These are phyloP conservation scores for Bruguiera hainesii DNA, from an alignment of 441 rosid genomes.

Conservation along the genomic window DNA sequence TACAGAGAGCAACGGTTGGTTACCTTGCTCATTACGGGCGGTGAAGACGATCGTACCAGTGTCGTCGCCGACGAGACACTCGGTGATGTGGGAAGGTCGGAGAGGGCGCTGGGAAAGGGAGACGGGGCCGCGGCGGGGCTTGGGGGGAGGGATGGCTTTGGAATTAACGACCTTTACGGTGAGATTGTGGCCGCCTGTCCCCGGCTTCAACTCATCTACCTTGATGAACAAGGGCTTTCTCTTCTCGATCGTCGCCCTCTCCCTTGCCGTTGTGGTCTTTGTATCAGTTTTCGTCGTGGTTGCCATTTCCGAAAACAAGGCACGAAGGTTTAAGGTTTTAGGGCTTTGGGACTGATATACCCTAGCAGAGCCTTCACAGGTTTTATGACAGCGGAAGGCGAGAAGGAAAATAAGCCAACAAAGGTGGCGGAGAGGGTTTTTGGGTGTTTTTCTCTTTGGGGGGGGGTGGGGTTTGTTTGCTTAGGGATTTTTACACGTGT, in stretches of 20 bases:
- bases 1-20: not conserved
- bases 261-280: not conserved
- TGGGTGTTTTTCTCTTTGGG: no score
- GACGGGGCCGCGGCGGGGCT: conserved; percentile 42
- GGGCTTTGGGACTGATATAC: no score
- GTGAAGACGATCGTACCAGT: conserved; percentile 83
- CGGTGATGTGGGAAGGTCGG: conserved; percentile 63
- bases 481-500: no score
- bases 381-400: no score
- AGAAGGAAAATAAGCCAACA: no score
- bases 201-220: conserved; percentile 81
- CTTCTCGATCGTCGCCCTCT: conserved; percentile 35
- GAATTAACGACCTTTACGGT: conserved; percentile 61
- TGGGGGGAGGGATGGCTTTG: conserved; percentile 49
- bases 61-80: conserved; percentile 92
- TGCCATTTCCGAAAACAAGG: no score
- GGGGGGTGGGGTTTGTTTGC: no score
- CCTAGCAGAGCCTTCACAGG: no score
- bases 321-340: no score
- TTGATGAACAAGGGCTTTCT: conserved; percentile 79
- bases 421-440: no score
- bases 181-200: conserved; percentile 79
- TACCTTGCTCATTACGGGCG: conserved; percentile 94
- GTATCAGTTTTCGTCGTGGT: no score
- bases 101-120: conserved; percentile 43